Base-by-base conservation (phyloP, 257 asterid species). In the Scutellaria barbata region DNA sequence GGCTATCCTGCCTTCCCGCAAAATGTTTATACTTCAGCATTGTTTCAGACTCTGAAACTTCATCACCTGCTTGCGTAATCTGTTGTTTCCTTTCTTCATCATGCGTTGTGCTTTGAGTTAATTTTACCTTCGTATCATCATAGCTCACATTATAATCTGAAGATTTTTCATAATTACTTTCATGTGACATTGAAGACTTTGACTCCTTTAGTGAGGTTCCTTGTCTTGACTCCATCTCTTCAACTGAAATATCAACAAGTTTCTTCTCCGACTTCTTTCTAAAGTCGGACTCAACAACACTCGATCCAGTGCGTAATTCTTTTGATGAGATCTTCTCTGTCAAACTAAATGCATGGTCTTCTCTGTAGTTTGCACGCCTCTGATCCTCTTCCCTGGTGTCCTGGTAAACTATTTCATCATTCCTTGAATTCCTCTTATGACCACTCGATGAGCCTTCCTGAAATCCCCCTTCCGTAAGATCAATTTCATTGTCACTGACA, bases 221-320 rank as follows among this genome's bases (percentile, higher is more conserved):
- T 59, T 83, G 81, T 59, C 73, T 81, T 6, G 81, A 77, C 41
- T 72, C 83, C 45, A 74, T 79, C 68, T 86, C 87, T 62, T 79
- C 87, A 69, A 80, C 74, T 22, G 92, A 80, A 75, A 74, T 59
- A 79, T 91, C 96, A 67, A 77, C 73, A 68, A 91, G 95, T 79
- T 81, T 89, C 85, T 94, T 94, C 90, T 91, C 96, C 1, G 97
- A 85, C 63, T 94, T 86, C 81, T 94, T 94, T 74, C 96, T 83
- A 82, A 86, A 85, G 68, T 79, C 84, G 8, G 82, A 71, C 68
- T 83, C 92, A 69, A 76, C 81, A 56, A 66, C 76, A 77, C 77
- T 72, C 30, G 90, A 76, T 47, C 83, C 83, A 58, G 76, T 69
- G 68, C 60, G 52, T 7, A 72, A 54, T 47, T 80, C 83, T 67